A percentile compares a stretch with the other conserved stretches of the same genome.
phyloP scores from a whole-genome alignment of 306 rosid species.

The Dicorynia guianensis region DNA sequence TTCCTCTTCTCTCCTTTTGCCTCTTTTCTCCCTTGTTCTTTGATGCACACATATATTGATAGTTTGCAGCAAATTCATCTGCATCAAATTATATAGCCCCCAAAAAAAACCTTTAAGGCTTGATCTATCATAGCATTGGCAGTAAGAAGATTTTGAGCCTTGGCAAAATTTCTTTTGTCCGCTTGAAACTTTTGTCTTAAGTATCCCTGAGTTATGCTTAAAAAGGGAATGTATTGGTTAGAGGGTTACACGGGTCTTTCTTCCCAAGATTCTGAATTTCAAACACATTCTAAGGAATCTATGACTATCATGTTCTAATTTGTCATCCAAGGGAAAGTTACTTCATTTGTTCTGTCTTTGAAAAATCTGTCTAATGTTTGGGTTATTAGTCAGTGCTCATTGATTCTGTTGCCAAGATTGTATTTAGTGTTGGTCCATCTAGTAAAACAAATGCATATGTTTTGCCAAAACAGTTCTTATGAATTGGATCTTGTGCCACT shows the following conservation, averaged over 20 bases:
- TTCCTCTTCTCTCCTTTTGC: not conserved
- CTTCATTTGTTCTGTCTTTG: constrained; percentile 1
- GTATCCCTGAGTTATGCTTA: not conserved
- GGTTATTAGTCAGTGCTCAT: constrained; percentile 24
- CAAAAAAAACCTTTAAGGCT: constrained; percentile 18
- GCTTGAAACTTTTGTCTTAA: not conserved
- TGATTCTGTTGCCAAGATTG: constrained; percentile 7
- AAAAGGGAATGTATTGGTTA: not conserved
- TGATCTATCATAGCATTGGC: constrained; percentile 9
- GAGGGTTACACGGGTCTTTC: not conserved
- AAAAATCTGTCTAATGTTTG: constrained; percentile 30
- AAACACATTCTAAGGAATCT: constrained; percentile 10
- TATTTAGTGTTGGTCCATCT: constrained; percentile 24
- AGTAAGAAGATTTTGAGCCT: not conserved
- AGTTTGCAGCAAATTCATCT: not conserved
- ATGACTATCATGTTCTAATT: constrained; percentile 12
- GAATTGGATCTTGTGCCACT: constrained; percentile 30
- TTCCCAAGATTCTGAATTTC: constrained; percentile 21
- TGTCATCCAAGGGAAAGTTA: constrained; percentile 1
- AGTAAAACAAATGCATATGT: constrained; percentile 20
- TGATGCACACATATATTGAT: not conserved
- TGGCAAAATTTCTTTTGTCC: not conserved
- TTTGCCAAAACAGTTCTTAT: constrained; percentile 29
- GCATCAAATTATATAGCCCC: not conserved
- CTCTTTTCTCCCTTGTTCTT: not conserved